A percentile compares a stretch with the other conserved stretches of the same genome.
Evolutionary conservation across 495 filamentous ascomycete genomes (phyloP).

Genomic region (Aspergillus baeticus): DNA sequence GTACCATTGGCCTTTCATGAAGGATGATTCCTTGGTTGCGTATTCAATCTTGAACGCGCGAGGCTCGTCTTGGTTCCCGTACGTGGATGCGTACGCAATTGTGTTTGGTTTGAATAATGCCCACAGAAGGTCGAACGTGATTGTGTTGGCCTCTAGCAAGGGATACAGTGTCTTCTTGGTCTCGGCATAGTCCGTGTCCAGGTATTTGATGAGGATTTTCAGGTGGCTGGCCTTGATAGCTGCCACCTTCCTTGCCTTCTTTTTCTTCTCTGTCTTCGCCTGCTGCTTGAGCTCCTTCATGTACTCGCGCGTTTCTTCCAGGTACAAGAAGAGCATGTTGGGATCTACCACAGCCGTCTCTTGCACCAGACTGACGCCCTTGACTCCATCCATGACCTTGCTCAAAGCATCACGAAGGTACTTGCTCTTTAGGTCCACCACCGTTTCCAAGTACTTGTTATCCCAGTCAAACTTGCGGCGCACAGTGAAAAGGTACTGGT

Average conservation of each 20-base stretch:
- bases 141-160: constrained; percentile 76
- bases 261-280: constrained; percentile 63
- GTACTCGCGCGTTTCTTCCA: constrained; percentile 68
- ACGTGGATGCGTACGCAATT: constrained; percentile 77
- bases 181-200: constrained; percentile 79
- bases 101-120: constrained; percentile 90
- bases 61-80: constrained; percentile 76
- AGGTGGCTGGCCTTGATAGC: constrained; percentile 59
- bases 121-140: constrained; percentile 90
- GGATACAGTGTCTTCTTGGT: constrained; percentile 81
- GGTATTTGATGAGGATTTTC: constrained; percentile 75
- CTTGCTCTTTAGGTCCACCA: constrained; percentile 86
- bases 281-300: constrained; percentile 66
- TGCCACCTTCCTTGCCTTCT: constrained; percentile 60
- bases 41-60: constrained; percentile 89
- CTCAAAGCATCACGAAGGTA: constrained; percentile 68
- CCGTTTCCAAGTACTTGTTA: constrained; percentile 75
- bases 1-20: constrained; percentile 80
- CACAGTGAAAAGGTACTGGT: constrained; percentile 84
- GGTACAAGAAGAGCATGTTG: constrained; percentile 85
- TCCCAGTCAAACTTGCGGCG: constrained; percentile 86
- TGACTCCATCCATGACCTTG: constrained; percentile 78
- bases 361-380: constrained; percentile 76
- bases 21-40: constrained; percentile 65
- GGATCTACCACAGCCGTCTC: constrained; percentile 79